phyloP scores from a whole-genome alignment of 108 stramenopile genomes.

The Cyclotella choctawhatcheeana region DNA sequence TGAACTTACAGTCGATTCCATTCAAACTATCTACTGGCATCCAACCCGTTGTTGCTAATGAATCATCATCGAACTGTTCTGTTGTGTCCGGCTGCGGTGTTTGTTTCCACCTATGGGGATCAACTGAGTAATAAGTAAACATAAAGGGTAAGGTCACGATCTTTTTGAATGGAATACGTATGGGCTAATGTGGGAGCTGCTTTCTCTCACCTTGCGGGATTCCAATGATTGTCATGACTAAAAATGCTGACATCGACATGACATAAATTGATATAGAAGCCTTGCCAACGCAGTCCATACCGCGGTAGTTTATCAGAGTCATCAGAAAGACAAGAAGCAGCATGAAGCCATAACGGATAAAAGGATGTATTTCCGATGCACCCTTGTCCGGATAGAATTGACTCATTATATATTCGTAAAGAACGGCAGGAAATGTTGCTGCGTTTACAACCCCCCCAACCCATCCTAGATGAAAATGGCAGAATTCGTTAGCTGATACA shows the following conservation, averaged over 20 bases:
- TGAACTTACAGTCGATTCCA: conserved; percentile 54
- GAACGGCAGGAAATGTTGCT: conserved; percentile 87
- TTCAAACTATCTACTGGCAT: conserved; percentile 27
- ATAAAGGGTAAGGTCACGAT: too few species aligned
- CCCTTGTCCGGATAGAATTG: conserved; percentile 48
- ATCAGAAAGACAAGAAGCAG: conserved; percentile 20
- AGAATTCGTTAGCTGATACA: too few species aligned
- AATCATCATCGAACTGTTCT: conserved; percentile 37
- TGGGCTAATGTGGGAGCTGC: too few species aligned
- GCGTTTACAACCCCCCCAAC: conserved; percentile 91
- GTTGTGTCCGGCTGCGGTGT: conserved; percentile 37
- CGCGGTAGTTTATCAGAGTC: conserved; percentile 57
- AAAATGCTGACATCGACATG: conserved; percentile 66
- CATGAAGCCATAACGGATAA: conserved; percentile 25
- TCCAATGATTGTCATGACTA: conserved; percentile 60
- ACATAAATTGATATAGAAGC: conserved; percentile 50
- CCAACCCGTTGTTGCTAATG: conserved; percentile 32
- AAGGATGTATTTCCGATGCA: conserved; percentile 22
- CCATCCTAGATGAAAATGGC: too few species aligned
- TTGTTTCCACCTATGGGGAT: conserved; percentile 59
- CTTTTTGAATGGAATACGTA: too few species aligned
- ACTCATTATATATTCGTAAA: conserved; percentile 78
- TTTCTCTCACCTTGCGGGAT: conserved; percentile 43
- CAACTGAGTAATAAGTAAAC: too few species aligned
- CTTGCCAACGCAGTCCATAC: conserved; percentile 64